phyloP scores from a whole-genome alignment of 108 stramenopile species.

The Poteriospumella lacustris region DNA sequence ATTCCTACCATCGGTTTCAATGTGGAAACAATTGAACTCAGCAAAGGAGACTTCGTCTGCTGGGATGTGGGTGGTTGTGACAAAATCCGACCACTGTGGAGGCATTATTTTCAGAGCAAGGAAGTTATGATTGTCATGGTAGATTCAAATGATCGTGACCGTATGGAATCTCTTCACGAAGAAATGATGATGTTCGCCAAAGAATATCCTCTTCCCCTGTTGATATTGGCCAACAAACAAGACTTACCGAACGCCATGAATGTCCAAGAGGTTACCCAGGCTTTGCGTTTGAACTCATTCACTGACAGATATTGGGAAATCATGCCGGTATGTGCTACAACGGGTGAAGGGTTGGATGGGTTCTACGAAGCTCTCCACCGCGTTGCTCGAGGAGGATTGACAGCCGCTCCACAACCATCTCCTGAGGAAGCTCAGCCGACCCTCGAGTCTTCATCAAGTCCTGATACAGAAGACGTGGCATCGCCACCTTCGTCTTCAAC shows the following conservation, averaged over 20 bases:
- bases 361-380: not conserved
- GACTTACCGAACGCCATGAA: slow-evolving; percentile 16
- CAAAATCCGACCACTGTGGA: slow-evolving; percentile 55
- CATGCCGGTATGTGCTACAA: not conserved
- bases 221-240: not conserved
- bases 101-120: slow-evolving; percentile 44
- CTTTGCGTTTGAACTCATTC: not conserved
- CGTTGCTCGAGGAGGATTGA: not conserved
- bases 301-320: not conserved
- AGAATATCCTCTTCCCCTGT: not conserved
- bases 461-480: not conserved
- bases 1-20: slow-evolving; percentile 75
- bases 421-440: slow-evolving; percentile 2
- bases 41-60: slow-evolving; percentile 3
- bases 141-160: slow-evolving; percentile 25
- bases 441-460: not conserved
- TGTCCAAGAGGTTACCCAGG: not conserved
- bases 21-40: slow-evolving; percentile 73
- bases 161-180: not conserved
- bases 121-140: not conserved
- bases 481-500: not conserved
- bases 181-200: not conserved
- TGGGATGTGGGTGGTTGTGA: slow-evolving; percentile 63
- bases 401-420: not conserved
- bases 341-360: not conserved